Evolutionary conservation across 352 stramenopile genomes (phyloP), one percentile per base, ranked within the genome.

Genomic region (Globisporangium splendens): DNA sequence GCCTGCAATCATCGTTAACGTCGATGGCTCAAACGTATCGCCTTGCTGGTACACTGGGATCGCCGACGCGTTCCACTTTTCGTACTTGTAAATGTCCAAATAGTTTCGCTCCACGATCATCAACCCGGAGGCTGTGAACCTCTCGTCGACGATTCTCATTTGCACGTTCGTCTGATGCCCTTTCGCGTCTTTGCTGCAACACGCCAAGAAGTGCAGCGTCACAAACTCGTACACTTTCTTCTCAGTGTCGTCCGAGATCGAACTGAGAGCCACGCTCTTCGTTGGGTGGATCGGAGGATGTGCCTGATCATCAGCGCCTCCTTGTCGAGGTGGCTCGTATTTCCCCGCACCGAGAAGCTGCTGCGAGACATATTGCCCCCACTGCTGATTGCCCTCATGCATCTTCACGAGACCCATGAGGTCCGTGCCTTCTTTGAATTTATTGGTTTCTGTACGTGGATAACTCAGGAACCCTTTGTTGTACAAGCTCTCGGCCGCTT

Each of bases 221-320:
- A 99, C 86, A 24, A 99, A 92, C 65, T 98, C 96, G 71, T 99
- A 99, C 46, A 99, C 77, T 50, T 93, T 96, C 59, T 91, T 85
- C 71, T 99, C 92, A 18, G 80, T 87, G 0, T 79, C 66, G 67
- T 98, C 88, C 20, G 61, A 69, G 51, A 93, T 79, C 31, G 71
- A 87, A 60, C 62, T 69, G 35, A 88, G 57, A 21, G 74, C 65
- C 43, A 98, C 88, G 42, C 83, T 91, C 72, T 99, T 99, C 8
- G 95, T 99, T 12, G 98, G 97, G 60, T 99, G 97, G 72, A 99
- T 99, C 6, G 98, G 97, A 49, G 98, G 97, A 74, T 99, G 98
- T 0, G 94, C 95, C 61, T 98, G 93, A 59, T 99, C 97, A 61
- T 99, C 96, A 8, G 95, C 83, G 50, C 91, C 87, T 35, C 97